Conservation (phyloP, 495 filamentous ascomycete species). For the Tetracladium marchalianum region DNA sequence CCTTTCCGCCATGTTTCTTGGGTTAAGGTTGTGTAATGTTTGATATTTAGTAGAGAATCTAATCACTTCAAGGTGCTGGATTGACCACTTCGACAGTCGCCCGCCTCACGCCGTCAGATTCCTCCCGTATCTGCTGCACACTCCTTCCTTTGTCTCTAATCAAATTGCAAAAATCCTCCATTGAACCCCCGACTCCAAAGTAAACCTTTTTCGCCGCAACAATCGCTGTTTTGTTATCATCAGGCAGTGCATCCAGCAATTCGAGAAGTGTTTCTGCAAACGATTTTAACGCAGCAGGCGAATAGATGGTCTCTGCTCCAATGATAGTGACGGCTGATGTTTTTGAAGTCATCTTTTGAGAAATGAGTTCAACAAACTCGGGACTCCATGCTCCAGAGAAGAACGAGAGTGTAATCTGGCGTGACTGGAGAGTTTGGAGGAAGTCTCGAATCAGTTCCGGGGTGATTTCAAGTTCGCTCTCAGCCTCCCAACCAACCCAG, state of each 20-base stretch:
- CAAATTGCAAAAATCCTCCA: constrained; percentile 73
- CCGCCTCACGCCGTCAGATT: constrained; percentile 46
- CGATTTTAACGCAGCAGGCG: constrained; percentile 56
- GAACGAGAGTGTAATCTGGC: constrained; percentile 55
- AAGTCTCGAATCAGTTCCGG: constrained; percentile 53
- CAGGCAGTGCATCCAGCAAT: constrained; percentile 46
- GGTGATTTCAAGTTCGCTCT: constrained; percentile 69
- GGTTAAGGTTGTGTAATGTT: no score
- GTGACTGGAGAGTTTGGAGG: constrained; percentile 39
- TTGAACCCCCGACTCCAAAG: constrained; percentile 90
- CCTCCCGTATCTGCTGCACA: constrained; percentile 53
- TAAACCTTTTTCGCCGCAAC: constrained; percentile 90
- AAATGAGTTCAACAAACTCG: constrained; percentile 52
- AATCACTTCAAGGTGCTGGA: background rate
- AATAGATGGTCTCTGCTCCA: constrained; percentile 94
- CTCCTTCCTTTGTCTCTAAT: constrained; percentile 43
- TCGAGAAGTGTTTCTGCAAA: constrained; percentile 67
- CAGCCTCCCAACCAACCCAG: constrained; percentile 25
- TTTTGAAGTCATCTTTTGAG: constrained; percentile 17
- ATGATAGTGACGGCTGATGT: constrained; percentile 45
- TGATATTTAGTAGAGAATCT: background rate
- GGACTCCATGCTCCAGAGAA: constrained; percentile 78
- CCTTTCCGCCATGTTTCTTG: no score
- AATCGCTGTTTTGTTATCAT: constrained; percentile 48
- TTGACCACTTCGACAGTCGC: constrained; percentile 31